Base-by-base conservation (phyloP, 805 yeast species). In the Suhomyces sp. region DNA sequence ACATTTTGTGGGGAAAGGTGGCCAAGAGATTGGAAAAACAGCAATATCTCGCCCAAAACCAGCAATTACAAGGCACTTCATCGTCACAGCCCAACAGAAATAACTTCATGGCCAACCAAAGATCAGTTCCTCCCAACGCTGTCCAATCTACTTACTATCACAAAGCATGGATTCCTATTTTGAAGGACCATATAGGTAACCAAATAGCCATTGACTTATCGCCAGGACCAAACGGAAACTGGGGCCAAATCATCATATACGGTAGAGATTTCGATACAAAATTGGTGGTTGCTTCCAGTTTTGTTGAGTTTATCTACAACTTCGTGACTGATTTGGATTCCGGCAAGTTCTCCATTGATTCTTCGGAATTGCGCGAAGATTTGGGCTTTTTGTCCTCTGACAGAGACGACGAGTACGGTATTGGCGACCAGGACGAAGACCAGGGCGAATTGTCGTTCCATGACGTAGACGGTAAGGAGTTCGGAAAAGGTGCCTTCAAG, bases 191-290 rank as follows among this genome's bases (percentile, higher is more conserved):
- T 50, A 86, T 84, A 22, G 99, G 99, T 46, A 93, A 93, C 72
- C 92, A 91, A 68, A 85, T 93, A 57, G 99, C 91, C 49, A 76
- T 94, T 13, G 99, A 93, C 71, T 78, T 93, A 54, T 67, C 76
- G 8, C 74, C 76, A 0, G 97, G 90, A 6, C 80, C 85, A 8
- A 72, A 73, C 26, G 97, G 97, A 45, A 78, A 76, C 53, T 84
- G 88, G 81, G 99, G 98, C 38, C 99, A 93, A 72, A 87, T 94
- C 17, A 93, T 93, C 57, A 65, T 92, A 51, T 93, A 89, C 69
- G 99, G 99, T 40, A 85, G 97, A 65, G 98, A 93, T 59, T 93
- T 85, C 65, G 98, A 93, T 72, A 83, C 88, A 38, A 93, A 93
- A 67, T 90, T 82, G 69, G 92, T 88, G 38, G 76, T 94, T 51